Percentiles rank a stretch among this genome's conserved stretches.
Evolutionary conservation across 164 flowering plant genomes (phyloP).

Genomic region (Hamamelis virginiana): DNA sequence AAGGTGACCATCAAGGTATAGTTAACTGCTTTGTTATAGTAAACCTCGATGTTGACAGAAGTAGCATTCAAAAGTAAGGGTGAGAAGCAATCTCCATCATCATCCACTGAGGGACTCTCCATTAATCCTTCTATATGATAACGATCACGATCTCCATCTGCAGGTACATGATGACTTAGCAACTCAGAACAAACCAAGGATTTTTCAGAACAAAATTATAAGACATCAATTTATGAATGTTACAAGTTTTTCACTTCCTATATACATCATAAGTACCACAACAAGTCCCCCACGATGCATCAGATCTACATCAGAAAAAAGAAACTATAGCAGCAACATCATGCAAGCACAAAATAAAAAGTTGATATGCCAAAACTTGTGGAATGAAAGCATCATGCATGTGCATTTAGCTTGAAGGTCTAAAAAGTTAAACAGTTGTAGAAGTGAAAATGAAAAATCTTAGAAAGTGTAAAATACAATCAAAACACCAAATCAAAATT

Average conservation of each 20-base stretch:
- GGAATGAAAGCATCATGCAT: not conserved
- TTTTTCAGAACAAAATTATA: not conserved
- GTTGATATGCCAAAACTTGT: not conserved
- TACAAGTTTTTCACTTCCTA: too few relatives aligned
- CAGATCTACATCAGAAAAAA: too few relatives aligned
- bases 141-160: conserved; percentile 73
- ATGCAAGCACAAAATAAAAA: not conserved
- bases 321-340: not conserved
- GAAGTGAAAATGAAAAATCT: not conserved
- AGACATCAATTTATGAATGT: not conserved
- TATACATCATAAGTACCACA: too few relatives aligned
- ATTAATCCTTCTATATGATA: conserved; percentile 88
- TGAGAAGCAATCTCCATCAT: conserved; percentile 87
- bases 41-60: conserved; percentile 87
- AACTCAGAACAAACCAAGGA: not conserved
- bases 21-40: conserved; percentile 96
- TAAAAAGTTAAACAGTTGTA: not conserved
- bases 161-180: conserved; percentile 6
- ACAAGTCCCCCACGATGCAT: too few relatives aligned
- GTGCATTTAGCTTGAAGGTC: not conserved
- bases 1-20: conserved; percentile 98
- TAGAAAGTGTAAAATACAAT: not conserved
- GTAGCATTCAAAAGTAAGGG: conserved; percentile 84
- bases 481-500: not conserved
- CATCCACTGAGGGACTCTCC: conserved; percentile 89